Percentiles rank a stretch among this genome's conserved stretches.
phyloP scores from a whole-genome alignment of 805 yeast genomes.

The Brettanomyces nanus region DNA sequence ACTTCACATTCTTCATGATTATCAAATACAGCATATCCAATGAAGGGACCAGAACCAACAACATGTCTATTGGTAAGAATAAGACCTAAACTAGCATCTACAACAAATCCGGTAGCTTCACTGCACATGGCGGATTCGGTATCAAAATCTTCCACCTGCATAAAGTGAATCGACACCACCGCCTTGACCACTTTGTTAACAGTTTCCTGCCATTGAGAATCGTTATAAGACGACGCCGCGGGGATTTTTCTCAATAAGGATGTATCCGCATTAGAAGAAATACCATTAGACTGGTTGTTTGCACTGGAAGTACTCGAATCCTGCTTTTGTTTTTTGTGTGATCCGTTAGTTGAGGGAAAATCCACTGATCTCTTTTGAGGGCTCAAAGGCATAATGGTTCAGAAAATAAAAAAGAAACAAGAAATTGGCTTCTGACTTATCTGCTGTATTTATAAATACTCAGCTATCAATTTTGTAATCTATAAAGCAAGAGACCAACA shows the following conservation, averaged over 20 bases:
- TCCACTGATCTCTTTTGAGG: conserved; percentile 1
- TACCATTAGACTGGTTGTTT: not conserved
- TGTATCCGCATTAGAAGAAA: not conserved
- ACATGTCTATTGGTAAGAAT: conserved; percentile 91
- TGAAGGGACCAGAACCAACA: conserved; percentile 91
- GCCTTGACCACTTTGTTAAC: conserved; percentile 74
- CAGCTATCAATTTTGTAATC: no score
- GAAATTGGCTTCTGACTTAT: no score
- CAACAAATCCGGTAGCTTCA: conserved; percentile 95
- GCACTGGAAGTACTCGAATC: not conserved
- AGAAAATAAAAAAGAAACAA: no score
- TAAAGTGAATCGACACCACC: conserved; percentile 84
- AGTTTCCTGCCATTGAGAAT: conserved; percentile 66
- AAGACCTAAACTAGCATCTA: conserved; percentile 72
- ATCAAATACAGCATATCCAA: conserved; percentile 86
- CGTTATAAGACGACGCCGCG: conserved; percentile 12
- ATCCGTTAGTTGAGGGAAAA: not conserved
- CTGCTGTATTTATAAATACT: no score
- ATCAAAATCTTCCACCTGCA: conserved; percentile 82
- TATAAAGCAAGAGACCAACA: no score
- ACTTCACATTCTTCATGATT: conserved; percentile 92
- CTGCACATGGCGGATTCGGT: conserved; percentile 73
- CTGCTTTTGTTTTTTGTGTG: conserved; percentile 1
- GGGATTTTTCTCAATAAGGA: conserved; percentile 1
- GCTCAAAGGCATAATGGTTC: not conserved